These are phyloP conservation scores for Lagenidium giganteum DNA, from an alignment of 352 stramenopile genomes.

Conservation along the genomic window DNA sequence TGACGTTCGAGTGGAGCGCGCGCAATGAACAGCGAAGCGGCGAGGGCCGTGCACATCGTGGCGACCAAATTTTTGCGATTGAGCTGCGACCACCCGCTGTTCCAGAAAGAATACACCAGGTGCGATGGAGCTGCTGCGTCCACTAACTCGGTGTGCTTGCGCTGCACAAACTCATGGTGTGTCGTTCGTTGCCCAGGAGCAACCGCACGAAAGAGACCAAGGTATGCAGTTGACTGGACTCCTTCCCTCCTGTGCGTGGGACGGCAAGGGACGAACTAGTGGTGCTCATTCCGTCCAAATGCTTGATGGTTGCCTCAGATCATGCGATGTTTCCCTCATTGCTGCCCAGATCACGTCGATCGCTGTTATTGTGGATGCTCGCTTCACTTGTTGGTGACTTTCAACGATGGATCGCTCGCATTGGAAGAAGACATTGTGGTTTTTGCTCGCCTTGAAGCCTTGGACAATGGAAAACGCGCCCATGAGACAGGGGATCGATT, in stretches of 20 bases:
- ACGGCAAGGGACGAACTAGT: too few relatives aligned
- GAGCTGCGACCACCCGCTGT: constrained; percentile 28
- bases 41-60: constrained; percentile 5
- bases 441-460: constrained; percentile 9
- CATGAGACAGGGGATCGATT: too few relatives aligned
- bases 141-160: neutral
- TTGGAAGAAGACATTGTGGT: neutral
- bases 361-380: constrained; percentile 28
- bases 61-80: constrained; percentile 24
- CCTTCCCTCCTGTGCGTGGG: neutral
- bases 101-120: constrained; percentile 26
- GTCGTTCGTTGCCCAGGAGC: constrained; percentile 7
- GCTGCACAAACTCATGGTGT: too few relatives aligned
- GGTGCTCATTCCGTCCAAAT: too few relatives aligned
- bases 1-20: too few relatives aligned
- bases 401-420: neutral
- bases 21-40: too few relatives aligned
- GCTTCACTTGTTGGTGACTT: constrained; percentile 14
- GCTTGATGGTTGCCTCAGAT: constrained; percentile 11
- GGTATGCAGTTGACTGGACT: constrained; percentile 1
- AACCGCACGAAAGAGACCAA: constrained; percentile 17
- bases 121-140: constrained; percentile 3
- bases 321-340: constrained; percentile 30
- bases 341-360: constrained; percentile 20
- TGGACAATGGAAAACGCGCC: neutral